Base-by-base conservation (phyloP, 2,329 filamentous ascomycete genomes). In the Plenodomus biglobosus region DNA sequence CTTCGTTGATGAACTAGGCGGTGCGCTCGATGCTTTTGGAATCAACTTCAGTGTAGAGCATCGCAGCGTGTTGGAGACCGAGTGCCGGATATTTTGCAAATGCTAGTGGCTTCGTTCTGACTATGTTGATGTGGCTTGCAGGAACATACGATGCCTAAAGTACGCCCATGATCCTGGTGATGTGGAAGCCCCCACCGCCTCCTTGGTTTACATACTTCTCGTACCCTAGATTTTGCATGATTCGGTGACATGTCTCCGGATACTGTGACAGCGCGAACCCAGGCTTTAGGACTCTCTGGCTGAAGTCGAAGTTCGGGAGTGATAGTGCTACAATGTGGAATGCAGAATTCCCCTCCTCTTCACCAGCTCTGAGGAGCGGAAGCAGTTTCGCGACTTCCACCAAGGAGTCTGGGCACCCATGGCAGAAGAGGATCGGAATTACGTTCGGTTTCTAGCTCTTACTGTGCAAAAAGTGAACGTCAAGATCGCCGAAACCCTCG, bases 331-430 rank as follows among this genome's bases (percentile, higher is more conserved):
- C 73, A 24, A 83, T 65, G 55, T 81, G 71, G 59, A 83, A 83
- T 2, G 75, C 71, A 0, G 80, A 78, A 8, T 70, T 69, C 4
- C 59, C 62, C 3, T 65, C 58, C n/a, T 58, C 60, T 13, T 66
- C 63, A 13, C 56, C 55, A 5, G 55, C 39, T 38, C 52, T 44
- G 8, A 83, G 66, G 1, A 77, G 55, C 1, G 71, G 66, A 0
- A 90, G 73, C 38, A 89, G 72, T 61, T 86, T 88, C 17, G 73
- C 70, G 2, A 83, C 84, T 69, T 90, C 86, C 39, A 86, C 64
- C 62, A 87, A 88, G 54, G 80, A 85, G 1, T 87, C 86, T 0
- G 87, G 87, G 82, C 83, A 88, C 13, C 85, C 85, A 62, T 88
- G 85, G n/a, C 78, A 75, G 64, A 89, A 88, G 1, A 89, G 65